These are phyloP conservation scores for Rubia yunnanensis DNA, from an alignment of 257 asterid genomes.

Conservation along the genomic window DNA sequence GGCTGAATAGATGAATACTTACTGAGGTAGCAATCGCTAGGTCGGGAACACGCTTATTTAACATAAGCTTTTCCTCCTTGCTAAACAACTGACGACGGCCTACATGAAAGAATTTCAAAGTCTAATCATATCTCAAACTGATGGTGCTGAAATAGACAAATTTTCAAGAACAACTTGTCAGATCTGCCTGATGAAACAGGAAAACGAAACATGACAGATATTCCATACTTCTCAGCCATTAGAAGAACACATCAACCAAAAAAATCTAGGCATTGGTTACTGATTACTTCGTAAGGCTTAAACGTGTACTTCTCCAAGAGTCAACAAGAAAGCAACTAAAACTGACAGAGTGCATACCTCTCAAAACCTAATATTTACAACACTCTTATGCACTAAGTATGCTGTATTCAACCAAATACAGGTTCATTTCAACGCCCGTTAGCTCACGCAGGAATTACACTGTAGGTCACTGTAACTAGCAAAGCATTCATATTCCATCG, in stretches of 20 bases:
- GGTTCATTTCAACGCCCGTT: background rate
- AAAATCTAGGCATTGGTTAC: background rate
- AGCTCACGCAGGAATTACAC: background rate
- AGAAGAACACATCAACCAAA: background rate
- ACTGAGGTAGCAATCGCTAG: conserved; percentile 69
- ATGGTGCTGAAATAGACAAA: background rate
- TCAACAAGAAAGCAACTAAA: background rate
- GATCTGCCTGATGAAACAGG: background rate
- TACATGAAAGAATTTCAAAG: conserved; percentile 9
- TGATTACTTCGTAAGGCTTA: background rate
- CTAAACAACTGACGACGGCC: conserved; percentile 66
- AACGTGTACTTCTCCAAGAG: background rate
- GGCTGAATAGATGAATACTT: conserved; percentile 22
- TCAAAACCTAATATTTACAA: background rate
- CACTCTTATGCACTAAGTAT: background rate
- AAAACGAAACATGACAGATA: background rate
- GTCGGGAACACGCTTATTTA: conserved; percentile 70
- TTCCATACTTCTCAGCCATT: background rate
- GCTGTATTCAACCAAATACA: background rate
- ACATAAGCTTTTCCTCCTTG: conserved; percentile 56
- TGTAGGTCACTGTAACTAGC: background rate
- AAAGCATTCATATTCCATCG: background rate
- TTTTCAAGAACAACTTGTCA: background rate
- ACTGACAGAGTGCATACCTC: background rate
- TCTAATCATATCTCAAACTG: background rate